phyloP scores from a whole-genome alignment of 371 early-diverging fungal genomes.

The Umbelopsis sp. region DNA sequence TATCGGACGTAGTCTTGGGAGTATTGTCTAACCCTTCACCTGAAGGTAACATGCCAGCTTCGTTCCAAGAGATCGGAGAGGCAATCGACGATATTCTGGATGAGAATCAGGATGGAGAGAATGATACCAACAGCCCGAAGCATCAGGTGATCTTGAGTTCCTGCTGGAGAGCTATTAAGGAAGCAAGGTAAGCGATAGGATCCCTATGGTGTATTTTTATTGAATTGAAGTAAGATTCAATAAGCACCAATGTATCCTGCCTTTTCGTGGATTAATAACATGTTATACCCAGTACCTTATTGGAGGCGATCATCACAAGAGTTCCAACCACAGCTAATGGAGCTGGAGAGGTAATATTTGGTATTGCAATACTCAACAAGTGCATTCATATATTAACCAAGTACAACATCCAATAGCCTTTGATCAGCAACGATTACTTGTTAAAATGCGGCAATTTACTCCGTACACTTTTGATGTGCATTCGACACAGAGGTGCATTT shows the following conservation, averaged over 20 bases:
- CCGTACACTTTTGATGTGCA: constrained; percentile 64
- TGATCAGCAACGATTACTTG: constrained; percentile 41
- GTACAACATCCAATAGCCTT: neutral
- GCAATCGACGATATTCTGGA: constrained; percentile 64
- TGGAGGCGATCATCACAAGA: constrained; percentile 44
- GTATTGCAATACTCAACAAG: neutral
- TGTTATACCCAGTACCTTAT: constrained; percentile 31
- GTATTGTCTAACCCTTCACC: constrained; percentile 80
- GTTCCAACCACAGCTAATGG: constrained; percentile 31
- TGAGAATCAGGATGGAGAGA: constrained; percentile 32
- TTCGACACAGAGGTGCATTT: constrained; percentile 93
- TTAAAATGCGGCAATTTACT: constrained; percentile 63
- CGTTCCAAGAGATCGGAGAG: constrained; percentile 72
- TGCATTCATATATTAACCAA: neutral
- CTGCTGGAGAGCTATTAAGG: constrained; percentile 94
- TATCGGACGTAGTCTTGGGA: constrained; percentile 65
- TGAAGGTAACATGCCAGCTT: constrained; percentile 81
- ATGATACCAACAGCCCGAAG: constrained; percentile 59
- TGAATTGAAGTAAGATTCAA: too few relatives aligned
- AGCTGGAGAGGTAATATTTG: constrained; percentile 21
- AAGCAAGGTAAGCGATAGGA: constrained; percentile 56
- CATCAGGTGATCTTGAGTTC: constrained; percentile 88
- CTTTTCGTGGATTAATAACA: neutral
- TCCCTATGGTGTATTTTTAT: too few relatives aligned
- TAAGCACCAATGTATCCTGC: too few relatives aligned